Evolutionary conservation across 768 basidiomycete species (phyloP).

Genomic region (Pholiota microspora): DNA sequence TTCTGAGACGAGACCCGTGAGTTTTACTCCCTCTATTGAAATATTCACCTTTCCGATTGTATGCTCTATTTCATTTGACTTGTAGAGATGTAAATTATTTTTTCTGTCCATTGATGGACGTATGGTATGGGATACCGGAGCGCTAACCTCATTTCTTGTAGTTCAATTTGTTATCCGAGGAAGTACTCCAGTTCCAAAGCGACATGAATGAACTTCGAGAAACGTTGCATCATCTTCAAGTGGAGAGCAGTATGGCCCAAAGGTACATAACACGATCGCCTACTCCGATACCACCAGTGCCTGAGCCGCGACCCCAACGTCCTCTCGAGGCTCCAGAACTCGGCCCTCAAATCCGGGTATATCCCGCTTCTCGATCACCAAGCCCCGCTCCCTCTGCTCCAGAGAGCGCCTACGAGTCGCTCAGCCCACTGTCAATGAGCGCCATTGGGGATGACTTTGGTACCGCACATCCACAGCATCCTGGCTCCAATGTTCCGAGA

Average conservation of each 20-base stretch:
- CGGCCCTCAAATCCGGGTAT: not conserved
- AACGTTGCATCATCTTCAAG: not conserved
- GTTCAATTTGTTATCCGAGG: conserved; percentile 7
- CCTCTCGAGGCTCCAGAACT: too few species aligned
- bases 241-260: not conserved
- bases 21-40: not conserved
- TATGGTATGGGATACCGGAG: not conserved
- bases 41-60: not conserved
- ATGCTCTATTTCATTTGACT: too few species aligned
- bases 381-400: not conserved
- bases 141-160: not conserved
- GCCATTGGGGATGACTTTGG: not conserved
- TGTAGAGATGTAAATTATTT: not conserved
- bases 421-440: not conserved
- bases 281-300: too few species aligned
- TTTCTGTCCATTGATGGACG: too few species aligned
- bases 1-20: not conserved
- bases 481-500: too few species aligned
- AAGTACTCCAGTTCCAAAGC: conserved; percentile 6
- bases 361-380: not conserved
- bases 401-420: not conserved
- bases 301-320: too few species aligned
- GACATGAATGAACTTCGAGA: conserved; percentile 8
- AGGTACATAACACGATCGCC: too few species aligned
- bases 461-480: not conserved